These are phyloP conservation scores for Punica granatum DNA, from an alignment of 345 rosid genomes.

Conservation along the genomic window DNA sequence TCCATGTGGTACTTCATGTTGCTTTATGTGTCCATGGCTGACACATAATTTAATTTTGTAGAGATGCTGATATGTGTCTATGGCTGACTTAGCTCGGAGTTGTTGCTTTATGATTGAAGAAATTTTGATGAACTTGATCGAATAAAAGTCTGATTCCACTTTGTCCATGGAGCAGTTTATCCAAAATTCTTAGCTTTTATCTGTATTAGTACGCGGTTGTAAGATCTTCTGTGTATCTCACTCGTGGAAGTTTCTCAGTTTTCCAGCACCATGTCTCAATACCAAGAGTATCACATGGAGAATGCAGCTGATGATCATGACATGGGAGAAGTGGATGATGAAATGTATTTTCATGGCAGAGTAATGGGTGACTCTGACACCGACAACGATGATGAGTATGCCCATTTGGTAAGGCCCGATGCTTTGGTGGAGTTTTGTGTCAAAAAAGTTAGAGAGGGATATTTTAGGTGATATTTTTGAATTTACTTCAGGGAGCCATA, in stretches of 20 bases:
- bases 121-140: background rate
- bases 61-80: background rate
- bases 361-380: constrained; percentile 44
- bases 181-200: background rate
- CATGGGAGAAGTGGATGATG: constrained; percentile 49
- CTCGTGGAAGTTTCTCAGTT: background rate
- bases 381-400: constrained; percentile 39
- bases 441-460: too few relatives aligned
- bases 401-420: constrained; percentile 25
- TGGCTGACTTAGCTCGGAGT: too few relatives aligned
- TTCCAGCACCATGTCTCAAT: constrained; percentile 27
- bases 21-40: too few relatives aligned
- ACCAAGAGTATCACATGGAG: constrained; percentile 34
- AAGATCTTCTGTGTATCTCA: background rate
- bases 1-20: too few relatives aligned
- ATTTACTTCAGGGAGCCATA: background rate
- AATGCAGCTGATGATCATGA: constrained; percentile 38
- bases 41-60: too few relatives aligned
- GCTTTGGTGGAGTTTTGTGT: background rate
- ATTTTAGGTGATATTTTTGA: background rate
- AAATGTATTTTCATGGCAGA: constrained; percentile 38
- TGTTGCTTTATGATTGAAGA: background rate
- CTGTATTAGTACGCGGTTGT: background rate
- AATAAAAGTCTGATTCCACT: too few relatives aligned
- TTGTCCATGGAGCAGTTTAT: background rate